Evolutionary conservation across 768 basidiomycete species (phyloP).

Genomic region (Termitomyces sp.): DNA sequence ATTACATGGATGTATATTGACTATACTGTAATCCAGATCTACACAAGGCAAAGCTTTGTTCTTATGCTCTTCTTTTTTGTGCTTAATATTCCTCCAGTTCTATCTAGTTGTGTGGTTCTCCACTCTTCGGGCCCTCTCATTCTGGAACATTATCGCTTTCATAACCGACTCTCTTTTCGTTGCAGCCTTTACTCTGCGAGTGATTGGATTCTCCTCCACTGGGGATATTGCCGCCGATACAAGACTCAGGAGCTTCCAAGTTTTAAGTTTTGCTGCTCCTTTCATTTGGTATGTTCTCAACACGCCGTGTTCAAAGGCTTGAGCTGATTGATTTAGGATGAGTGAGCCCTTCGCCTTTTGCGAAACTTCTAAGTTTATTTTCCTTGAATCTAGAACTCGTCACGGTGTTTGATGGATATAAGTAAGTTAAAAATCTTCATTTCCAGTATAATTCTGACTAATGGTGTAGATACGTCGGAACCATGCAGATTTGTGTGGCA

Average conservation of each 20-base stretch:
- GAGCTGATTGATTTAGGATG: slow-evolving; percentile 53
- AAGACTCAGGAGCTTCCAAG: slow-evolving; percentile 77
- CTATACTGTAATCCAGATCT: slow-evolving; percentile 36
- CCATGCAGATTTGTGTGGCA: slow-evolving; percentile 91
- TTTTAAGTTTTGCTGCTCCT: slow-evolving; percentile 84
- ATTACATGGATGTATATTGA: neutral
- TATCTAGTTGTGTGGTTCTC: slow-evolving; percentile 71
- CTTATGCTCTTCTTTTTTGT: neutral
- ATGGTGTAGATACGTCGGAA: slow-evolving; percentile 70
- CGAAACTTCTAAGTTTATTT: neutral
- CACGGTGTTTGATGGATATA: slow-evolving; percentile 79
- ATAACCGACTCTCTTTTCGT: slow-evolving; percentile 73
- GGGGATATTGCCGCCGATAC: slow-evolving; percentile 35
- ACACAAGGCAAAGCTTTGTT: slow-evolving; percentile 43
- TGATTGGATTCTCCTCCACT: slow-evolving; percentile 49
- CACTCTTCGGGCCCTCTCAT: slow-evolving; percentile 78
- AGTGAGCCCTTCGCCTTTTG: slow-evolving; percentile 48
- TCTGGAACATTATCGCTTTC: slow-evolving; percentile 73
- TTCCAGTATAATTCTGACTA: neutral
- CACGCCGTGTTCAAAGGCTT: neutral
- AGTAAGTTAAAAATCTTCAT: slow-evolving; percentile 43
- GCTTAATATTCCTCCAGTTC: slow-evolving; percentile 42
- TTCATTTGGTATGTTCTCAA: slow-evolving; percentile 70
- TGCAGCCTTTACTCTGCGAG: slow-evolving; percentile 71
- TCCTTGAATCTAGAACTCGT: slow-evolving; percentile 54